Percentiles rank a stretch among this genome's conserved stretches.
Evolutionary conservation across 805 yeast species (phyloP).

Genomic region (Kodamaea restingae): DNA sequence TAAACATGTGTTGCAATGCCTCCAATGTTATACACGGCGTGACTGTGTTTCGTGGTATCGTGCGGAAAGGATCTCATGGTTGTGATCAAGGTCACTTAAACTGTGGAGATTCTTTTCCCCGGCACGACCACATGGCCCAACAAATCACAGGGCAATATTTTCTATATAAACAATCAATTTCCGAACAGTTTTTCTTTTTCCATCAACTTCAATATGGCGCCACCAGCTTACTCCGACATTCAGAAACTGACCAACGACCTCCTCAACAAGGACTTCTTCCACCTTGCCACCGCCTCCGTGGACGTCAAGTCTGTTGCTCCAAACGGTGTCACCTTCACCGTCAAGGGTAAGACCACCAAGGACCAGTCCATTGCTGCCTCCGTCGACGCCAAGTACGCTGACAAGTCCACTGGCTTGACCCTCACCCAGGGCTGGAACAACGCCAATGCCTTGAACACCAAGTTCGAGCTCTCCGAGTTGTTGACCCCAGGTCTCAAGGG

Average conservation of each 20-base stretch:
- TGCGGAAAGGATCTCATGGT: constrained; percentile 1
- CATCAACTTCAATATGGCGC: constrained; percentile 36
- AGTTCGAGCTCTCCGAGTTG: constrained; percentile 86
- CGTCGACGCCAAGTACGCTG: constrained; percentile 87
- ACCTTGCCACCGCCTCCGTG: constrained; percentile 78
- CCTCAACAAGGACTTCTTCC: constrained; percentile 89
- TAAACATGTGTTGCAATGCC: constrained; percentile 45
- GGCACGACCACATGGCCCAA: constrained; percentile 9
- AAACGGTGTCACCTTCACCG: constrained; percentile 92
- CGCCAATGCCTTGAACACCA: constrained; percentile 86
- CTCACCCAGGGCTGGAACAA: constrained; percentile 98
- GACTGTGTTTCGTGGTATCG: constrained; percentile 2
- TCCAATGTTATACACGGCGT: constrained; percentile 28
- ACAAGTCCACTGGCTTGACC: constrained; percentile 88
- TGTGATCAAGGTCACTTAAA: background rate
- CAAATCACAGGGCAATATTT: constrained; percentile 7
- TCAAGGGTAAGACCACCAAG: constrained; percentile 83
- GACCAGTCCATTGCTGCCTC: constrained; percentile 82
- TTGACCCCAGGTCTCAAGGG: constrained; percentile 94
- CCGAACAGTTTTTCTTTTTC: constrained; percentile 4
- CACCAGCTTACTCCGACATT: constrained; percentile 90
- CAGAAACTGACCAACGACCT: constrained; percentile 90
- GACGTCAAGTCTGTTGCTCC: constrained; percentile 93
- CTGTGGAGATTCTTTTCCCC: constrained; percentile 2
- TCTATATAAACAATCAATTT: constrained; percentile 5